Evolutionary conservation across 345 rosid genomes (phyloP).

Genomic region (Populus ilicifolia): DNA sequence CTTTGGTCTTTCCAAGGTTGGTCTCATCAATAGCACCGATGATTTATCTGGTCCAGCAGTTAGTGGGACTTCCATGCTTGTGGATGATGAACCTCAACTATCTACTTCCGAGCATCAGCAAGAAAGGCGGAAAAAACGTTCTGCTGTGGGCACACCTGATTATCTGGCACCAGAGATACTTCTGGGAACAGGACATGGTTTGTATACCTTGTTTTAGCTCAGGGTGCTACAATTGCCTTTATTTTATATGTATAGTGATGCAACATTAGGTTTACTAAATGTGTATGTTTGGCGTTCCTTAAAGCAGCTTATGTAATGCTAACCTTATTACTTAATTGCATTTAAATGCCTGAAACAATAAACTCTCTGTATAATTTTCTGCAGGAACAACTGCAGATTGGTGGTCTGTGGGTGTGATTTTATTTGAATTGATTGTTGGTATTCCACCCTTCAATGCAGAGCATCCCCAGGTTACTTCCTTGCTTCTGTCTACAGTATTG

Average conservation of each 20-base stretch:
- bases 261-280: background rate
- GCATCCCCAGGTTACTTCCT: constrained; percentile 62
- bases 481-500: constrained; percentile 3
- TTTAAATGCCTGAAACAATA: background rate
- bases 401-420: constrained; percentile 99
- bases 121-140: constrained; percentile 84
- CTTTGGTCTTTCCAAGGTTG: constrained; percentile 88
- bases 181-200: constrained; percentile 99
- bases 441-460: constrained; percentile 99
- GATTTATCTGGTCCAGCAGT: constrained; percentile 89
- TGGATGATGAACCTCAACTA: constrained; percentile 65
- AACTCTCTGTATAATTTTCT: constrained; percentile 14
- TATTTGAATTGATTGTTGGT: constrained; percentile 91
- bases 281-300: background rate
- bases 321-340: background rate
- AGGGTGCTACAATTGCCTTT: constrained; percentile 27
- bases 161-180: constrained; percentile 99
- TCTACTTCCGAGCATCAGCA: constrained; percentile 59
- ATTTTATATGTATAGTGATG: constrained; percentile 5
- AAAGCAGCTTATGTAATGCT: background rate
- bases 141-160: constrained; percentile 99
- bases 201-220: constrained; percentile 37
- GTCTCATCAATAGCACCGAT: constrained; percentile 99
- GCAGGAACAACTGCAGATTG: constrained; percentile 98
- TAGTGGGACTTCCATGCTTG: constrained; percentile 81